These are phyloP conservation scores for Exophiala dermatitidis DNA, from an alignment of 2,329 filamentous ascomycete species.

Conservation along the genomic window DNA sequence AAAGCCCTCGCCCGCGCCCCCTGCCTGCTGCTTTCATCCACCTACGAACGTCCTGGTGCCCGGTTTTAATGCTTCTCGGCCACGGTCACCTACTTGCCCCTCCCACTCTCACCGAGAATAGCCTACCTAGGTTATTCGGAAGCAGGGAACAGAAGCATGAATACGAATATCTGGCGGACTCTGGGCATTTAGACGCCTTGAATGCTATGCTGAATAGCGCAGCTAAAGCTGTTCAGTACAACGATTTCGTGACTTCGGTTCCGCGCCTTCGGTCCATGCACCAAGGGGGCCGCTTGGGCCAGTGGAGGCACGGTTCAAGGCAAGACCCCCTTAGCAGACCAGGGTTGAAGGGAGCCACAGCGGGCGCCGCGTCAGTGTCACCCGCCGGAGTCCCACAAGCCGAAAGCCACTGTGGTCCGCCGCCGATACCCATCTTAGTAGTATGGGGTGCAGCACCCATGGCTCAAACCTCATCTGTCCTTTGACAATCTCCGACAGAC, in stretches of 20 bases:
- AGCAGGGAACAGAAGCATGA: too few relatives aligned
- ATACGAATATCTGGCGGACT: too few relatives aligned
- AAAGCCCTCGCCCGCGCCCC: too few relatives aligned
- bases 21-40: too few relatives aligned
- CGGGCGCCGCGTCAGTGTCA: slow-evolving; percentile 14
- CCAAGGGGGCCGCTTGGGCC: slow-evolving; percentile 1
- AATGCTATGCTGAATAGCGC: too few relatives aligned
- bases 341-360: slow-evolving; percentile 11
- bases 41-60: too few relatives aligned
- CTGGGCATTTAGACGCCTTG: too few relatives aligned
- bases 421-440: slow-evolving; percentile 10
- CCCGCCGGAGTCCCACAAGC: slow-evolving; percentile 22
- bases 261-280: slow-evolving; percentile 10
- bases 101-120: too few relatives aligned
- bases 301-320: background rate
- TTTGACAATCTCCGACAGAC: slow-evolving; percentile 17
- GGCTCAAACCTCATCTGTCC: slow-evolving; percentile 9
- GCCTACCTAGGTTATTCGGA: too few relatives aligned
- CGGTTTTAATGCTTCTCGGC: too few relatives aligned
- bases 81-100: too few relatives aligned
- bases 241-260: background rate
- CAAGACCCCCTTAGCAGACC: background rate
- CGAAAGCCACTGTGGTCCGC: slow-evolving; percentile 12
- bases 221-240: background rate
- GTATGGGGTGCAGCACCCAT: slow-evolving; percentile 1